Percentiles rank a stretch among this genome's conserved stretches.
These are phyloP conservation scores for Dictyostelium intermedium DNA, from an alignment of 78 protist genomes.

Conservation along the genomic window DNA sequence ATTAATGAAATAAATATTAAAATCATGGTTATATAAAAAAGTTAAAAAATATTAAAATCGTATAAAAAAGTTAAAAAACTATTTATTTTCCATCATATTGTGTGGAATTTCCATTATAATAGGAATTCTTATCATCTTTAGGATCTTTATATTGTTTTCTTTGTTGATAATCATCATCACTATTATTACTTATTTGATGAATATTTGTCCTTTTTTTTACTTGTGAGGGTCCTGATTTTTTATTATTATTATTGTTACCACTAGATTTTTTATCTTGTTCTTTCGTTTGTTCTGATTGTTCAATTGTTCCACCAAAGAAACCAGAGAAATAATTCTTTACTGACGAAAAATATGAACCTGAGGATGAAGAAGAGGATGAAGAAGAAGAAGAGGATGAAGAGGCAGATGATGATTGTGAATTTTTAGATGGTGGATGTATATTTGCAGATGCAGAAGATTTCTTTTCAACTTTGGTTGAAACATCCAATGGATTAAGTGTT, in stretches of 20 bases:
- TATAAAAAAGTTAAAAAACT: neutral
- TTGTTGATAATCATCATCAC: neutral
- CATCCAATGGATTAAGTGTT: conserved; percentile 2
- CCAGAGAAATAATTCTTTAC: conserved; percentile 10
- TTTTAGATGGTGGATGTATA: neutral
- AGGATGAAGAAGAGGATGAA: neutral
- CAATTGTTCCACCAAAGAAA: neutral
- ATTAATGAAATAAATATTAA: no score
- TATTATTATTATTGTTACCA: neutral
- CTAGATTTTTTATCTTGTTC: neutral
- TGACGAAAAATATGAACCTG: neutral
- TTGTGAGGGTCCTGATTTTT: neutral
- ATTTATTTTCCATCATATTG: conserved; percentile 32
- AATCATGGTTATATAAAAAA: no score
- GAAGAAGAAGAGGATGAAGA: neutral
- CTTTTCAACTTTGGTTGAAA: neutral
- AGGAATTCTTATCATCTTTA: neutral
- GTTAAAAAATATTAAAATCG: no score
- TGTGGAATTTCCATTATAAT: conserved; percentile 64
- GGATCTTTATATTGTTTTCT: neutral
- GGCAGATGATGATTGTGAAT: no score
- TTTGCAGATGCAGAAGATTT: neutral
- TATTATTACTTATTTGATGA: neutral
- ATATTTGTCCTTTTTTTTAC: conserved; percentile 24
- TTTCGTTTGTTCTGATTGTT: neutral